Base-by-base conservation (phyloP, 2,329 filamentous ascomycete species). In the Colletotrichum cordylinicola region DNA sequence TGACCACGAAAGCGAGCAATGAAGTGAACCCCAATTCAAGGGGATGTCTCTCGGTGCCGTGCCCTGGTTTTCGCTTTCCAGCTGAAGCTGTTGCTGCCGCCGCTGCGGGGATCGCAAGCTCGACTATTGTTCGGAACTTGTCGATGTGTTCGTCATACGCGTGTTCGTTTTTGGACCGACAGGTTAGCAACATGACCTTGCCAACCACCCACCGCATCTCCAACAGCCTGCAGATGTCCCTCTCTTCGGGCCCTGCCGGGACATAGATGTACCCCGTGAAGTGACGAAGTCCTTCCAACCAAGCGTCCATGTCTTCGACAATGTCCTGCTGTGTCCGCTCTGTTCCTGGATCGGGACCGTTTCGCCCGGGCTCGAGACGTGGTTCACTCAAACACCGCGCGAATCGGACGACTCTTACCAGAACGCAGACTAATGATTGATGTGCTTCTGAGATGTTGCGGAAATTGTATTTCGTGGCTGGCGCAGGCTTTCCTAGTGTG, bases 121-220 rank as follows among this genome's bases (percentile, higher is more conserved):
- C 37, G 12, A 72, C 8, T 1, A 67, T 48, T 4, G 37, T 10
- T 12, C 72, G 67, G 29, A 86, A 86, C 1, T 78, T 76, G 1
- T 79, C 70, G 16, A 82, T 60, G 56, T 81, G 75, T 4, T 66
- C 62, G 67, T 88, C 86, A 35, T 83, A 87, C 1, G 75, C 79
- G 52, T 5, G 15, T 31, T 61, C 72, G 31, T 15, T 24, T 0
- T 29, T 16, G 13, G 35, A 24, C n/a, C 16, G 9, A 29, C 12
- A 15, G 2, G 8, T 8, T 8, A 13, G 16, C 24, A 15, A 8
- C 9, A 70, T 39, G 2, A 58, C 43, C 13, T 18, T 70, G 12
- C 12, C 29, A 6, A 43, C 27, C 4, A 60, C 37, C 12, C 62
- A 43, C 7, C 68, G 72, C 10, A 61, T 55, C 18, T 74, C 72